These are phyloP conservation scores for Trifolium fragiferum DNA, from an alignment of 306 rosid species.

Conservation along the genomic window DNA sequence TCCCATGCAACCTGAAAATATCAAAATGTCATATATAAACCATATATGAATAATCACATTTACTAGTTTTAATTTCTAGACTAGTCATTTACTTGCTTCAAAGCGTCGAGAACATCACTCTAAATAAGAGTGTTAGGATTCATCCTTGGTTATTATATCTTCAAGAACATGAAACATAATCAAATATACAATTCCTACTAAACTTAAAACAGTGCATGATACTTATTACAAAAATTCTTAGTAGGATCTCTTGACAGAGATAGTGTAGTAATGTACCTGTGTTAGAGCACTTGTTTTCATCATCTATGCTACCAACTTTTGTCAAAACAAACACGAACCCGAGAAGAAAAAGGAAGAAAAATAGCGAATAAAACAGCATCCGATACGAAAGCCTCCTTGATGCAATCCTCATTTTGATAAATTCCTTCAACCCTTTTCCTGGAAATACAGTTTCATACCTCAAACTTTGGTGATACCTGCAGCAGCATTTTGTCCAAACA, in stretches of 20 bases:
- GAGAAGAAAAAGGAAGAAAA: slow-evolving; percentile 87
- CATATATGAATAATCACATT: no score
- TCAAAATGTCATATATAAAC: not conserved
- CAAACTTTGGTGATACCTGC: slow-evolving; percentile 89
- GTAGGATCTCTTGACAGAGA: no score
- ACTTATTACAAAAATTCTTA: no score
- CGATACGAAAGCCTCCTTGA: slow-evolving; percentile 76
- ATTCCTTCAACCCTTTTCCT: slow-evolving; percentile 86
- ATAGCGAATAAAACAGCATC: slow-evolving; percentile 47
- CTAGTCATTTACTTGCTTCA: no score
- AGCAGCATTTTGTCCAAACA: slow-evolving; percentile 72
- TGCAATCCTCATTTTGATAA: slow-evolving; percentile 74
- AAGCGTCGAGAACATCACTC: no score
- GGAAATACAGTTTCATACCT: slow-evolving; percentile 86
- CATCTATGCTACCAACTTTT: slow-evolving; percentile 81
- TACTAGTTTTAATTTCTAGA: no score
- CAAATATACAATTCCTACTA: no score
- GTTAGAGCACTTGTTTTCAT: slow-evolving; percentile 80
- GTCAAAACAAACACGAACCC: slow-evolving; percentile 86
- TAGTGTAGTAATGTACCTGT: slow-evolving; percentile 66
- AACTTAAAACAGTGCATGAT: no score
- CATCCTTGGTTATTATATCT: no score
- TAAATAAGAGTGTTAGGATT: no score
- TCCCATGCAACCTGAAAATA: slow-evolving; percentile 81
- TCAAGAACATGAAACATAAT: no score